These are phyloP conservation scores for Zygoascus hellenicus DNA, from an alignment of 1,139 yeast species.

Conservation along the genomic window DNA sequence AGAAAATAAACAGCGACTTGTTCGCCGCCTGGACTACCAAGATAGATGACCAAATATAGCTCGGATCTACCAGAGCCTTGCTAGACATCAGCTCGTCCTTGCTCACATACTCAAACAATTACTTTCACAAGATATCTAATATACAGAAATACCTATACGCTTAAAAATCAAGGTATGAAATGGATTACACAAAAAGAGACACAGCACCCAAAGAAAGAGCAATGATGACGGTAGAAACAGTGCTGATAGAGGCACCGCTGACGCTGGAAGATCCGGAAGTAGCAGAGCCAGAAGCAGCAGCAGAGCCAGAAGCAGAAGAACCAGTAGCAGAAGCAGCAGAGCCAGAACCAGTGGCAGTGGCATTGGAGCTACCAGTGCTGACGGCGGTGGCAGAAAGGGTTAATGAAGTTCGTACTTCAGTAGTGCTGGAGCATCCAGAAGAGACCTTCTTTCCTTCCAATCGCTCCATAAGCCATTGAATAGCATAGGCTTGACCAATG, in stretches of 20 bases:
- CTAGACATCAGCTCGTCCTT: no score
- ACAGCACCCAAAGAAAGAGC: no score
- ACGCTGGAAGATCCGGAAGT: background rate
- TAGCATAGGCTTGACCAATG: conserved; percentile 15
- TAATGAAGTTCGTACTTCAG: conserved; percentile 10
- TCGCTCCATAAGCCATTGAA: conserved; percentile 17
- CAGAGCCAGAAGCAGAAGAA: conserved; percentile 2
- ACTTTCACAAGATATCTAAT: no score
- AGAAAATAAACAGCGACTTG: no score
- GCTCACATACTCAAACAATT: no score
- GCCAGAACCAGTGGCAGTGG: background rate
- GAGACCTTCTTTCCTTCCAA: conserved; percentile 14
- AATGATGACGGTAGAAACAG: background rate
- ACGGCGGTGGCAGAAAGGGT: background rate
- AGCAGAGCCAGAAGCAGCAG: conserved; percentile 1
- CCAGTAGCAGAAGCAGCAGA: background rate
- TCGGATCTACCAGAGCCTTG: no score
- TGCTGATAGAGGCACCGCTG: background rate
- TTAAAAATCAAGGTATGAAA: no score
- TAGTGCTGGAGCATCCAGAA: conserved; percentile 12
- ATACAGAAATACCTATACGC: no score
- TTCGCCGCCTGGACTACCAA: no score
- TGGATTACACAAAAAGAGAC: no score
- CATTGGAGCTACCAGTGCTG: background rate
- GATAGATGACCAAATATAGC: no score